Conservation (phyloP, 768 basidiomycete genomes). For the Candolleomyces efflorescens region DNA sequence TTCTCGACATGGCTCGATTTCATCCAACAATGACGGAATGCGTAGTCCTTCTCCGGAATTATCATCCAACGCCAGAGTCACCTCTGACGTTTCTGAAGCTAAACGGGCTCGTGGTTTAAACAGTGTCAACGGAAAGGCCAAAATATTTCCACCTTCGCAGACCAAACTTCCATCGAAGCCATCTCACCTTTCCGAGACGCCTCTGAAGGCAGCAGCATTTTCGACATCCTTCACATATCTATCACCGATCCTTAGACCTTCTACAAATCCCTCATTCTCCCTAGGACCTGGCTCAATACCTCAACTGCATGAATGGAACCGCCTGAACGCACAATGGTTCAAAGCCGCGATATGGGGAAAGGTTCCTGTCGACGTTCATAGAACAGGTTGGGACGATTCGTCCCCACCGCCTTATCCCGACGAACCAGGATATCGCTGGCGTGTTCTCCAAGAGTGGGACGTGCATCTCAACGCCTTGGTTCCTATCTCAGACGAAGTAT, state of each 20-base stretch:
- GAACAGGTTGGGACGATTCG: not conserved
- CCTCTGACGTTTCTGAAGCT: not conserved
- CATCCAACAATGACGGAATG: not conserved
- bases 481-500: conserved; percentile 59
- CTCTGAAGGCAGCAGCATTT: not conserved
- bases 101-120: not conserved
- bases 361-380: conserved; percentile 5
- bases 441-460: conserved; percentile 62
- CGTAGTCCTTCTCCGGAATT: not conserved
- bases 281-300: conserved; percentile 27
- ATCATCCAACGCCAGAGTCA: not conserved
- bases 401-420: conserved; percentile 5
- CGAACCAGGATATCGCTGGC: conserved; percentile 44
- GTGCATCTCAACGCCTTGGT: conserved; percentile 55
- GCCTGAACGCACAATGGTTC: conserved; percentile 29
- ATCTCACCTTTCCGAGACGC: not conserved
- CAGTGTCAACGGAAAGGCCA: conserved; percentile 1
- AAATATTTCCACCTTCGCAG: not conserved
- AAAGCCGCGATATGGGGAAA: conserved; percentile 60
- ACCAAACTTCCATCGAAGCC: not conserved
- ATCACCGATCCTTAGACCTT: conserved; percentile 76
- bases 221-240: conserved; percentile 53
- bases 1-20: not conserved
- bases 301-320: conserved; percentile 47
- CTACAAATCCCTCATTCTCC: conserved; percentile 75